A percentile compares a stretch with the other conserved stretches of the same genome.
phyloP scores from a whole-genome alignment of 495 filamentous ascomycete species.

The Aspergillus cavernicola region DNA sequence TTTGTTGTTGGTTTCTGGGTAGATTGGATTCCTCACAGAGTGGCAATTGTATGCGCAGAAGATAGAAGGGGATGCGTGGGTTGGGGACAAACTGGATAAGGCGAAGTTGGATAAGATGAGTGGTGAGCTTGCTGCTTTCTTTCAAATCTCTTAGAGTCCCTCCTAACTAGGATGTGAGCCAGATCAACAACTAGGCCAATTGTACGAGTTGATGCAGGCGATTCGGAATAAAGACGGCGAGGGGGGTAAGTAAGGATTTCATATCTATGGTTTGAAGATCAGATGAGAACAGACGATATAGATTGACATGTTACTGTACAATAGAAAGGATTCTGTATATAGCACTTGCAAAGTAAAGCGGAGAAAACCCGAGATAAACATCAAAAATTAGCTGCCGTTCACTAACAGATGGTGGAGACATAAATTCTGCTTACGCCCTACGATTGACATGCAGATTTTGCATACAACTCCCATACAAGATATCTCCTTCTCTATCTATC shows the following conservation, averaged over 20 bases:
- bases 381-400: too few species aligned
- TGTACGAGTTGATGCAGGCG: conserved; percentile 90
- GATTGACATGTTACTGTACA: too few species aligned
- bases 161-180: too few species aligned
- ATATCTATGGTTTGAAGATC: not conserved
- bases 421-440: not conserved
- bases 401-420: too few species aligned
- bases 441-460: conserved; percentile 1
- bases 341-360: not conserved
- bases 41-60: conserved; percentile 95
- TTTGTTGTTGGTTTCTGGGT: not conserved
- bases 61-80: conserved; percentile 81
- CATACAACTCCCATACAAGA: too few species aligned
- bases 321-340: too few species aligned
- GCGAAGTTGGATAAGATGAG: conserved; percentile 89
- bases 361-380: not conserved
- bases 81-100: conserved; percentile 70
- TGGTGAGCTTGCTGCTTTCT: conserved; percentile 54
- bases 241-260: conserved; percentile 15
- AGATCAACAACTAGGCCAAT: conserved; percentile 91
- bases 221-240: conserved; percentile 52
- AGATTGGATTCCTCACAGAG: conserved; percentile 94
- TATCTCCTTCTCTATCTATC: too few species aligned
- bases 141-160: too few species aligned
- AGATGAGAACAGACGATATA: too few species aligned